phyloP scores from a whole-genome alignment of 805 yeast genomes.

The Yueomyces sinensis region DNA sequence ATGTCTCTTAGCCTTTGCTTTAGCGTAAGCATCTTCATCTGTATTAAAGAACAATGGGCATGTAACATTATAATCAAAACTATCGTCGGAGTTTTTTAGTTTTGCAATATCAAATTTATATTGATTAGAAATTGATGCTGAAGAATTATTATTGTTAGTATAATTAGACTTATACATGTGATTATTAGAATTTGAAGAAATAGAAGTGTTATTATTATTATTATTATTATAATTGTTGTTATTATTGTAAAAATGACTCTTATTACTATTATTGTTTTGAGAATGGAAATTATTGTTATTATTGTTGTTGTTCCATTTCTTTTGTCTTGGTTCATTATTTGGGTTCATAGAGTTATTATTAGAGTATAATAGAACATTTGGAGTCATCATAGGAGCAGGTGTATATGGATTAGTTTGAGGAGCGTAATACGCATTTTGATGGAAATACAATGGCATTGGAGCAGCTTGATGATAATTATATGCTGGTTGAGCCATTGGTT shows the following conservation, averaged over 20 bases:
- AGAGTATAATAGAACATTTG: constrained; percentile 17
- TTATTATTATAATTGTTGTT: background rate
- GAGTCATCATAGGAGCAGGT: constrained; percentile 16
- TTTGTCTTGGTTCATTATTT: constrained; percentile 11
- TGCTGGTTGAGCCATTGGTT: constrained; percentile 13
- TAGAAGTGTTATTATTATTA: background rate
- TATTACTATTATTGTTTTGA: constrained; percentile 2
- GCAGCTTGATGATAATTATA: constrained; percentile 10
- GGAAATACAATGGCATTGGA: constrained; percentile 16
- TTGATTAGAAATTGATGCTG: constrained; percentile 4
- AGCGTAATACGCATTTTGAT: constrained; percentile 14
- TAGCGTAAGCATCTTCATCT: constrained; percentile 20
- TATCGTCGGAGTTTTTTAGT: constrained; percentile 1
- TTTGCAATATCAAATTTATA: constrained; percentile 18
- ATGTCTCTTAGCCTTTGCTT: constrained; percentile 16
- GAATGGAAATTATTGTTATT: background rate
- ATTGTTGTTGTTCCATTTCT: constrained; percentile 16
- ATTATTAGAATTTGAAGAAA: background rate
- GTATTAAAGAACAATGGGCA: constrained; percentile 22
- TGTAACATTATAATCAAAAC: constrained; percentile 4
- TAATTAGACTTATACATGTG: background rate
- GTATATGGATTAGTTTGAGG: constrained; percentile 16
- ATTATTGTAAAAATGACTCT: constrained; percentile 5
- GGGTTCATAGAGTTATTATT: constrained; percentile 2
- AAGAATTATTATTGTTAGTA: constrained; percentile 4